phyloP scores from a whole-genome alignment of 768 basidiomycete species.

The Rhodocollybia butyracea region DNA sequence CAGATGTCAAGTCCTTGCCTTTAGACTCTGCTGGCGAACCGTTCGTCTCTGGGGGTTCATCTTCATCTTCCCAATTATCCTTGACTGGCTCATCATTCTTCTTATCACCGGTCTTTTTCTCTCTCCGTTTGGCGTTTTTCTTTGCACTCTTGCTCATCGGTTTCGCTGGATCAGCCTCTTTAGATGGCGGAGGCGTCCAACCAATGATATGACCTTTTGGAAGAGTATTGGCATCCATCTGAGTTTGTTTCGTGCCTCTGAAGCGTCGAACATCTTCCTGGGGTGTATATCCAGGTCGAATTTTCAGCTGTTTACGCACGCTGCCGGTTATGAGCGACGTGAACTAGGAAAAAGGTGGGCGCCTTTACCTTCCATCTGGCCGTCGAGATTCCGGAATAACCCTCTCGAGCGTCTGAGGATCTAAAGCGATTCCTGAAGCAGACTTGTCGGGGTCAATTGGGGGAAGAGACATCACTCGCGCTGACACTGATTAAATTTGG shows the following conservation, averaged over 20 bases:
- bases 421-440: constrained; percentile 75
- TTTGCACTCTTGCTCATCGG: constrained; percentile 77
- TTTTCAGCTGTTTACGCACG: constrained; percentile 82
- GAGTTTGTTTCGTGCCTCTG: constrained; percentile 71
- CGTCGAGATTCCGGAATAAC: constrained; percentile 84
- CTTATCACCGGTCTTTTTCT: constrained; percentile 53
- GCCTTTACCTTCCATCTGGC: constrained; percentile 75
- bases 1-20: not conserved
- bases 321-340: constrained; percentile 37
- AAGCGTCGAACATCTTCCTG: constrained; percentile 92
- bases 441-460: constrained; percentile 70
- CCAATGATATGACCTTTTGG: constrained; percentile 84
- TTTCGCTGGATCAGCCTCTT: constrained; percentile 23
- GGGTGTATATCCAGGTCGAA: constrained; percentile 91
- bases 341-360: constrained; percentile 21
- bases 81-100: constrained; percentile 41
- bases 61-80: constrained; percentile 22
- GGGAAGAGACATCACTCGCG: constrained; percentile 63
- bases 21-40: not conserved
- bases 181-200: constrained; percentile 59
- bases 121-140: constrained; percentile 76
- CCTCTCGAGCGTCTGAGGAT: constrained; percentile 83
- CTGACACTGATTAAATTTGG: not conserved
- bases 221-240: constrained; percentile 59
- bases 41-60: too few species aligned